Percentiles rank a stretch among this genome's conserved stretches.
These are phyloP conservation scores for Fusarium algeriense DNA, from an alignment of 2,329 filamentous ascomycete genomes.

Conservation along the genomic window DNA sequence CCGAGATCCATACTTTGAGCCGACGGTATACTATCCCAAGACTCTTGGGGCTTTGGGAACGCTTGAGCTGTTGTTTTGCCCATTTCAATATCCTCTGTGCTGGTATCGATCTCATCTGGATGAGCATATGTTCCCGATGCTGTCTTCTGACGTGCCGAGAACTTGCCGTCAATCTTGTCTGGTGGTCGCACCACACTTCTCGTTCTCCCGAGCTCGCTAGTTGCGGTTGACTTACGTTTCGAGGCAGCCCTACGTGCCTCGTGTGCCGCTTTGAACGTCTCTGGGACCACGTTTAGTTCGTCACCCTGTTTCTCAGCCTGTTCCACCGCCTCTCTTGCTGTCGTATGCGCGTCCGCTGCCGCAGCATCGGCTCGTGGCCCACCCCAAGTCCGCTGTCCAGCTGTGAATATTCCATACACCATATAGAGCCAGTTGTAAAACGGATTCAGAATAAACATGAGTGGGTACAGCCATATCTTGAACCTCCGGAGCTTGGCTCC, in stretches of 20 bases:
- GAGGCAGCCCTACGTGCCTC: constrained; percentile 59
- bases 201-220: constrained; percentile 58
- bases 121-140: constrained; percentile 78
- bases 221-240: constrained; percentile 44
- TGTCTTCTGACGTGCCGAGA: constrained; percentile 77
- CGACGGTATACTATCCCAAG: constrained; percentile 75
- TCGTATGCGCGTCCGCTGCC: constrained; percentile 79
- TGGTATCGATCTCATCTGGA: constrained; percentile 66
- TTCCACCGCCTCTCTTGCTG: constrained; percentile 85
- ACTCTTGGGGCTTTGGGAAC: constrained; percentile 59
- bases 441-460: constrained; percentile 96
- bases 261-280: constrained; percentile 78
- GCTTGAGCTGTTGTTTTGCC: neutral
- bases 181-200: constrained; percentile 77
- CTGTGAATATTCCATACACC: constrained; percentile 96
- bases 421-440: constrained; percentile 99
- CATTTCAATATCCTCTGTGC: constrained; percentile 49
- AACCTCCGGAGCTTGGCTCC: constrained; percentile 86
- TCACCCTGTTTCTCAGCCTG: constrained; percentile 83
- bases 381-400: constrained; percentile 94
- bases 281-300: constrained; percentile 89
- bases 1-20: constrained; percentile 68
- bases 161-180: constrained; percentile 80
- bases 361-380: constrained; percentile 92
- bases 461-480: constrained; percentile 93